Conservation (phyloP, 768 basidiomycete genomes). For the Sistotremastrum suecicum region DNA sequence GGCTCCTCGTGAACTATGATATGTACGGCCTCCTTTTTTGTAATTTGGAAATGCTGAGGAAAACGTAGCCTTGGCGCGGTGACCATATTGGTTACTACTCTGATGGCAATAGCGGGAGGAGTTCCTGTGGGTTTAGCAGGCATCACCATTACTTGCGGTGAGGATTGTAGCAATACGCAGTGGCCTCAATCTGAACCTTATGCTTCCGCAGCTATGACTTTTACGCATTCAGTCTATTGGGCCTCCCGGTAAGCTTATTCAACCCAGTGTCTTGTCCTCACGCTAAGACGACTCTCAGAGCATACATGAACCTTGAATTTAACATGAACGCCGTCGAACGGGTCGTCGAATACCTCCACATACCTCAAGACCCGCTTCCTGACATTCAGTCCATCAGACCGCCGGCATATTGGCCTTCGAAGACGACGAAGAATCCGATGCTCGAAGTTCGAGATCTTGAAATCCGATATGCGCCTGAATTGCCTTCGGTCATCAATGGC, state of each 20-base stretch:
- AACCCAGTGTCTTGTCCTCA: slow-evolving; percentile 52
- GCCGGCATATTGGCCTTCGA: slow-evolving; percentile 90
- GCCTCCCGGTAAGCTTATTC: slow-evolving; percentile 27
- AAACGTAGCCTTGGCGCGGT: slow-evolving; percentile 40
- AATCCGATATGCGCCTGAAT: slow-evolving; percentile 72
- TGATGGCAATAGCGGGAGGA: slow-evolving; percentile 55
- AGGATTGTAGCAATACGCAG: not conserved
- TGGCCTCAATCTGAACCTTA: slow-evolving; percentile 8
- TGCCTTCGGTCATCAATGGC: slow-evolving; percentile 65
- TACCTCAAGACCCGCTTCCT: slow-evolving; percentile 77
- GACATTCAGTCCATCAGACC: slow-evolving; percentile 60
- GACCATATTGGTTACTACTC: slow-evolving; percentile 58
- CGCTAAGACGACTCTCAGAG: slow-evolving; percentile 17
- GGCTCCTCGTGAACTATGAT: slow-evolving; percentile 78
- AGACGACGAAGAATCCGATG: slow-evolving; percentile 33
- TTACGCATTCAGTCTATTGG: slow-evolving; percentile 39
- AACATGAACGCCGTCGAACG: slow-evolving; percentile 59
- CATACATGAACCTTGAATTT: slow-evolving; percentile 13
- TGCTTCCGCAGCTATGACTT: slow-evolving; percentile 62
- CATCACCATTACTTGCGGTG: slow-evolving; percentile 9
- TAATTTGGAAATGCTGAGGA: too few species aligned
- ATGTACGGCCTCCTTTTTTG: slow-evolving; percentile 3
- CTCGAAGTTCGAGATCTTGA: slow-evolving; percentile 61
- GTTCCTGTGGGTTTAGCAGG: slow-evolving; percentile 10
- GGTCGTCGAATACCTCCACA: slow-evolving; percentile 77